Evolutionary conservation across 1,284 basidiomycete genomes (phyloP), one percentile per base, ranked within the genome.

Genomic region (Boletellus deceptivus): DNA sequence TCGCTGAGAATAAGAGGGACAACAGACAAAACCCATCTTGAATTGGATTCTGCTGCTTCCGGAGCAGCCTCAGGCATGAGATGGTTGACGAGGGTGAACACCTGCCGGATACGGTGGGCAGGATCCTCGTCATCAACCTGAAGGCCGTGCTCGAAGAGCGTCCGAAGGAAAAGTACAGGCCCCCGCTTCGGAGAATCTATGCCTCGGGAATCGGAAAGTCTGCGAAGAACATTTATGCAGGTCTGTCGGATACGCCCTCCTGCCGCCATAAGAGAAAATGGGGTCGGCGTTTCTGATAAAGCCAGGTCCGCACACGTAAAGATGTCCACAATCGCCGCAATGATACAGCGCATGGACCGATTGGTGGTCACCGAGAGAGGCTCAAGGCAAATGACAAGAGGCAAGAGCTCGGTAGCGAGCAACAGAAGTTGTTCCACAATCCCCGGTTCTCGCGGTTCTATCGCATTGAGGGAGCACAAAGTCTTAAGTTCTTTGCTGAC

Each of bases 1-100:
- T 88, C 79, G 3, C 67, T 61, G 7, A 88, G 70, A 24, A 82
- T 62, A 27, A 70, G 73, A 0, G 86, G 83, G 25, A 90, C 67
- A 8, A 86, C 75, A n/a, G 66, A 68, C 1, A 72, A 70, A 0
- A 78, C 63, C 84, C 83, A 89, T 55, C 69, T 57, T 7, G 68
- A 61, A 17, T 59, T 63, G 39, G 65, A 64, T 31, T 64, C 61
- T 7, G 64, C 63, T 52, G 49, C 51, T 47, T 57, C 72, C 55
- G 62, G 40, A 20, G 43, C 18, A 17, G 51, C 31, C 0, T 47
- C 48, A n/a, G 84, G 83, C 0, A 89, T 68, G 31, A 86, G 62
- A 53, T 72, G 70, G 58, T 85, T 78, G 36, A 88, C 60, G 41
- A 90, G 70, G 43, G 69, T 69, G 59, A 80, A 80, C 3, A 80